phyloP scores from a whole-genome alignment of 768 basidiomycete species.

The Mycena alexandri region DNA sequence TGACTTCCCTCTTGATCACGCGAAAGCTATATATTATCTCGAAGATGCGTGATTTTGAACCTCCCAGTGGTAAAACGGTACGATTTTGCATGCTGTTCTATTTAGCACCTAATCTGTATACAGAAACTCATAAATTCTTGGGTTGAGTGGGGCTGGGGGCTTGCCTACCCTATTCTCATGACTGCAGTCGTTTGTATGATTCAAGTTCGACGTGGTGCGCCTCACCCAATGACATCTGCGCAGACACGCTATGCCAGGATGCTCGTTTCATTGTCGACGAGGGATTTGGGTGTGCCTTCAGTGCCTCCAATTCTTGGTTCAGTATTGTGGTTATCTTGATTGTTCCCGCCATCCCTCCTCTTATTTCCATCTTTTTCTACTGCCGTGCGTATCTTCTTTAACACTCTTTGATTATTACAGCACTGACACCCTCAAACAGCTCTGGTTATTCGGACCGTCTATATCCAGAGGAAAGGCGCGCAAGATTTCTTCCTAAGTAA shows the following conservation, averaged over 20 bases:
- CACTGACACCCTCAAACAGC: conserved; percentile 3
- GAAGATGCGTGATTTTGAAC: conserved; percentile 23
- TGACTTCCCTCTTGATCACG: conserved; percentile 26
- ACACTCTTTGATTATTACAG: background rate
- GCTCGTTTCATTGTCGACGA: conserved; percentile 24
- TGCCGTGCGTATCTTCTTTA: conserved; percentile 22
- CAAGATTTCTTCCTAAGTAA: conserved; percentile 22
- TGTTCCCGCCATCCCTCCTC: conserved; percentile 29
- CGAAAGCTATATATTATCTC: conserved; percentile 27
- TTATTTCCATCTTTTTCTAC: conserved; percentile 28
- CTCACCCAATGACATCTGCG: background rate
- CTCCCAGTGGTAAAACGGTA: conserved; percentile 25
- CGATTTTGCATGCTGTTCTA: background rate
- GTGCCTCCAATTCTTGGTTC: conserved; percentile 32
- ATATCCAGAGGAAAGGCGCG: conserved; percentile 9
- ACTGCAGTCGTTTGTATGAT: conserved; percentile 28
- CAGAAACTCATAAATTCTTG: conserved; percentile 8
- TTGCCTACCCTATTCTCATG: conserved; percentile 28
- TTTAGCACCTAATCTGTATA: background rate
- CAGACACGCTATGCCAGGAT: conserved; percentile 30
- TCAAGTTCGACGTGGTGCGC: background rate
- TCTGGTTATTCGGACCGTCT: conserved; percentile 25
- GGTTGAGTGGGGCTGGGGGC: conserved; percentile 32
- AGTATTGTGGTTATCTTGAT: conserved; percentile 28
- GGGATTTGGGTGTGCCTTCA: conserved; percentile 29